phyloP scores from a whole-genome alignment of 139 green algal genomes.

The Chlorella sp. region DNA sequence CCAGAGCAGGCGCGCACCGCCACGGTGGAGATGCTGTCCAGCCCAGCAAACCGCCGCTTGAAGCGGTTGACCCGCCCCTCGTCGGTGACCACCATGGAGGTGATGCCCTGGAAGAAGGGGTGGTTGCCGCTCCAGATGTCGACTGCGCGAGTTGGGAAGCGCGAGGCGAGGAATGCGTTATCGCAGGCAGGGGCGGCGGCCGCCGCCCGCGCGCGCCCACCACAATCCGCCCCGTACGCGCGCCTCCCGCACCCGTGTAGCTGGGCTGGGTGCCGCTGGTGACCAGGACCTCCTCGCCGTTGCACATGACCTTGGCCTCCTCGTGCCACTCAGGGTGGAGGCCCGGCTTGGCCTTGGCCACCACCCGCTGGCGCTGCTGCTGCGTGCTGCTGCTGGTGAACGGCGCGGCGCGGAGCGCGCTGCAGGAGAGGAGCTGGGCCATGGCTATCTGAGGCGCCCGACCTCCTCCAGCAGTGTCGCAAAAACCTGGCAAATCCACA shows the following conservation, averaged over 20 bases:
- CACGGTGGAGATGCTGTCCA: conserved; percentile 49
- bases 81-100: conserved; percentile 70
- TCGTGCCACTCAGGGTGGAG: conserved; percentile 73
- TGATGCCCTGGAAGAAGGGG: conserved; percentile 88
- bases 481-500: too few species aligned
- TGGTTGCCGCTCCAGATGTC: conserved; percentile 98
- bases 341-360: conserved; percentile 66
- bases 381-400: too few species aligned
- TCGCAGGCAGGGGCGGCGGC: background rate
- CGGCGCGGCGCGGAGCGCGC: too few species aligned
- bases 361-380: conserved; percentile 5
- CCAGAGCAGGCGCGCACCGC: too few species aligned
- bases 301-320: conserved; percentile 91
- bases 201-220: too few species aligned
- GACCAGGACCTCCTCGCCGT: conserved; percentile 95
- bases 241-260: conserved; percentile 73
- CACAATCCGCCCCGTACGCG: too few species aligned
- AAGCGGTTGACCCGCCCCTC: conserved; percentile 91
- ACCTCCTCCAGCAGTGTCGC: too few species aligned
- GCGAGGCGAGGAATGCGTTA: background rate
- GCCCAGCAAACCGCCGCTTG: conserved; percentile 74
- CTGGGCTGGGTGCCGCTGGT: conserved; percentile 81
- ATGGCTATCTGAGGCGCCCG: too few species aligned
- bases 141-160: conserved; percentile 69
- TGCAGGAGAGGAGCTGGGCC: too few species aligned